Evolutionary conservation across 345 rosid genomes (phyloP).

Genomic region (Sonneratia caseolaris): DNA sequence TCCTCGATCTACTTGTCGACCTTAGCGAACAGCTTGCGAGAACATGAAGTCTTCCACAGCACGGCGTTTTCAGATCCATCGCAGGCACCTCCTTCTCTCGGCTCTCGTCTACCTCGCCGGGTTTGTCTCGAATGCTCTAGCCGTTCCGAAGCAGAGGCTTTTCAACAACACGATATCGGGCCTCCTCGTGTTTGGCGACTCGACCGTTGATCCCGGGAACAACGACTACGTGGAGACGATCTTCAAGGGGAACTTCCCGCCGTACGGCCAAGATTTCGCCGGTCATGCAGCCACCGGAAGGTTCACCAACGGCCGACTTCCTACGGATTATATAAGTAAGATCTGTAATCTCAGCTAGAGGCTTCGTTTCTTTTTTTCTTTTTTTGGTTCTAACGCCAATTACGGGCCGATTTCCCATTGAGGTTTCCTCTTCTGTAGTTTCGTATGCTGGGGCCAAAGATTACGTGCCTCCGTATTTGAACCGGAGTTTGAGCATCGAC

Average conservation of each 20-base stretch:
- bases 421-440: conserved; percentile 21
- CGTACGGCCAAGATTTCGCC: conserved; percentile 63
- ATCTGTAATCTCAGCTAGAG: neutral
- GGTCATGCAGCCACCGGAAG: conserved; percentile 57
- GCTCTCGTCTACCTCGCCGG: conserved; percentile 6
- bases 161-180: conserved; percentile 33
- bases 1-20: too few relatives aligned
- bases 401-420: too few relatives aligned
- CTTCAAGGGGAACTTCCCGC: conserved; percentile 49
- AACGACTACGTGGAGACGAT: conserved; percentile 46
- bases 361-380: too few relatives aligned
- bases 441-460: conserved; percentile 68
- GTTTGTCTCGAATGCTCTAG: conserved; percentile 8
- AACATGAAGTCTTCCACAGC: neutral
- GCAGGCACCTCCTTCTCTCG: conserved; percentile 10
- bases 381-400: too few relatives aligned
- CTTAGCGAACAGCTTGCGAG: neutral
- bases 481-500: conserved; percentile 40
- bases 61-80: neutral
- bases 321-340: conserved; percentile 60
- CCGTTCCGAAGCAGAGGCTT: conserved; percentile 6
- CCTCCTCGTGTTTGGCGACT: conserved; percentile 68
- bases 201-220: conserved; percentile 83
- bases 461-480: conserved; percentile 60
- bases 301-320: conserved; percentile 65